Conservation (phyloP, 1,284 basidiomycete genomes). For the Neonothopanus nambi region DNA sequence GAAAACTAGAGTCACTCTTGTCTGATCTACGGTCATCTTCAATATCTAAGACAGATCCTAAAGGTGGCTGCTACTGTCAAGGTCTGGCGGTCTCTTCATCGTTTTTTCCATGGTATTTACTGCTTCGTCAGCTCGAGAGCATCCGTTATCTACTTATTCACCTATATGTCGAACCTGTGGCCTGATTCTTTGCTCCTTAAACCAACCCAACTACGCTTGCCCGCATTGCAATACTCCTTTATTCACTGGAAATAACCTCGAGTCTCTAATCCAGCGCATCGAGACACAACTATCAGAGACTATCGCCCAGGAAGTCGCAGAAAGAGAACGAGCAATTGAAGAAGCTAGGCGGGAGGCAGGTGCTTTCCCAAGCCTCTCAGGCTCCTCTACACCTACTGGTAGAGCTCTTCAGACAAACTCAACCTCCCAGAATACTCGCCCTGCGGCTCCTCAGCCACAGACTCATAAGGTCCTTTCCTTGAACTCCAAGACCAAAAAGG, state of each 20-base stretch:
- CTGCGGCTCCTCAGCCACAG: constrained; percentile 30
- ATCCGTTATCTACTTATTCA: constrained; percentile 54
- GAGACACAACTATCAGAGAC: constrained; percentile 44
- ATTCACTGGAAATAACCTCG: constrained; percentile 34
- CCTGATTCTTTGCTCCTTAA: constrained; percentile 60
- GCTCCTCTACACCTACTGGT: constrained; percentile 20
- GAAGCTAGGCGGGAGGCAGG: constrained; percentile 53
- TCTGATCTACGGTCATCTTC: constrained; percentile 31
- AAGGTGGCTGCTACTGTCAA: constrained; percentile 69
- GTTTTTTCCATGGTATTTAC: background rate
- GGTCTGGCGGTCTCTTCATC: constrained; percentile 40
- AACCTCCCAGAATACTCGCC: constrained; percentile 8
- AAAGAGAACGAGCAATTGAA: constrained; percentile 43
- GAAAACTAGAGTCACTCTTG: constrained; percentile 42
- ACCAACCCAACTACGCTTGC: constrained; percentile 55
- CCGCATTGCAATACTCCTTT: constrained; percentile 52
- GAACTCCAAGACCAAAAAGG: constrained; percentile 46
- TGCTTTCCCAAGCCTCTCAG: constrained; percentile 59
- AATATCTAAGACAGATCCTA: constrained; percentile 44
- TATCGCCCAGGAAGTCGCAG: constrained; percentile 48
- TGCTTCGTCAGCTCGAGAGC: constrained; percentile 62
- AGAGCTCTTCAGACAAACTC: background rate
- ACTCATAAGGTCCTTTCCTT: constrained; percentile 64
- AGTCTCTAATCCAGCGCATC: constrained; percentile 41
- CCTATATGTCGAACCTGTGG: constrained; percentile 62